Evolutionary conservation across 768 basidiomycete species (phyloP).

Genomic region (Naganishia randhawae): DNA sequence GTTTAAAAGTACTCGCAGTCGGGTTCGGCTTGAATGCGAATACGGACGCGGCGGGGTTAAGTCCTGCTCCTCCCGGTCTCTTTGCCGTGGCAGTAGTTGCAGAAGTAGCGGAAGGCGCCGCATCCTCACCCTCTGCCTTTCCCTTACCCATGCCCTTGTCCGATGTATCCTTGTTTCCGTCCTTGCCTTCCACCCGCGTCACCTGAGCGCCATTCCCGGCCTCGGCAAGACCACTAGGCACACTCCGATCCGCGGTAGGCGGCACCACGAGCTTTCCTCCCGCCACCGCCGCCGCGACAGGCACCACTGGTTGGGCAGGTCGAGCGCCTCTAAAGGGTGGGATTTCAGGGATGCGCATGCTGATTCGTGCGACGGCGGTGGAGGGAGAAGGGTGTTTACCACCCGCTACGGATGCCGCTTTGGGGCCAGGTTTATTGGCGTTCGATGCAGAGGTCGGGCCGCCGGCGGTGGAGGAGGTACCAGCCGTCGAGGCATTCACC

Average conservation of each 20-base stretch:
- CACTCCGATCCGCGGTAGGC: constrained; percentile 32
- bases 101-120: constrained; percentile 46
- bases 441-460: constrained; percentile 6
- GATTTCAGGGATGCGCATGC: constrained; percentile 81
- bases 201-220: background rate
- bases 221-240: background rate
- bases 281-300: constrained; percentile 3
- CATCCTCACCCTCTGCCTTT: constrained; percentile 35
- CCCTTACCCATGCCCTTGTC: constrained; percentile 33
- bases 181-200: too few relatives aligned
- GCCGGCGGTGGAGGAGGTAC: constrained; percentile 18
- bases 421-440: background rate
- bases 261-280: constrained; percentile 31
- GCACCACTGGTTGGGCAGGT: background rate
- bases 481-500: constrained; percentile 56
- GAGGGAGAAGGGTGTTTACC: too few relatives aligned
- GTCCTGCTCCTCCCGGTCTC: constrained; percentile 43
- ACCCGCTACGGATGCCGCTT: too few relatives aligned
- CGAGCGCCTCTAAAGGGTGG: constrained; percentile 74
- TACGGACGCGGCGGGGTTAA: constrained; percentile 77
- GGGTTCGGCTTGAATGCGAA: constrained; percentile 81
- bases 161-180: background rate
- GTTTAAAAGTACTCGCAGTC: constrained; percentile 71
- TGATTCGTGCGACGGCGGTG: constrained; percentile 51
- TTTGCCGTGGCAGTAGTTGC: constrained; percentile 63